Evolutionary conservation across 352 stramenopile species (phyloP).

Genomic region (Globisporangium viniferum): DNA sequence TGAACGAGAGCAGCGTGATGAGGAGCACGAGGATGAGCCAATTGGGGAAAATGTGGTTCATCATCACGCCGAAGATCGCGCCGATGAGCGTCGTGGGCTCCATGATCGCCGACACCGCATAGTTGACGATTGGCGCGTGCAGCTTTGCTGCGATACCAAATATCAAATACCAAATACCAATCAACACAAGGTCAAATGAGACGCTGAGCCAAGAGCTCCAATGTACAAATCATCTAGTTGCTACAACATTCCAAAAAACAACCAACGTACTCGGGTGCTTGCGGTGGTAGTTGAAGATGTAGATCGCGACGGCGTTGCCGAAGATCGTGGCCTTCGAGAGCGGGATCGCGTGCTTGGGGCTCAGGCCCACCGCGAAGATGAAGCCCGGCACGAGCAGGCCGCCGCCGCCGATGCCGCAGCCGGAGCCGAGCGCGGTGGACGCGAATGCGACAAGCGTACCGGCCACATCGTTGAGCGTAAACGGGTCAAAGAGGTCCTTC

Average conservation of each 20-base stretch:
- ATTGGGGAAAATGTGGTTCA: conserved; percentile 80
- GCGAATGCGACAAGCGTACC: conserved; percentile 74
- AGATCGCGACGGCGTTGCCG: conserved; percentile 94
- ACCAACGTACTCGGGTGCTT: conserved; percentile 84
- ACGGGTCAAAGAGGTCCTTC: conserved; percentile 78
- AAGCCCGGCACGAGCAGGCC: conserved; percentile 97
- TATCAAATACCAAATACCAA: background rate
- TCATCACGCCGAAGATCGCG: conserved; percentile 77
- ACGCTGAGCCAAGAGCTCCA: background rate
- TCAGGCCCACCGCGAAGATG: conserved; percentile 92
- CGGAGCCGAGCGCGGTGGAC: conserved; percentile 86
- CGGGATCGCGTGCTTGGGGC: conserved; percentile 96
- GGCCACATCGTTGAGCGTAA: conserved; percentile 63
- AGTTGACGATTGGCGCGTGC: conserved; percentile 95
- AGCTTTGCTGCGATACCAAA: conserved; percentile 36
- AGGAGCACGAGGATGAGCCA: conserved; percentile 82
- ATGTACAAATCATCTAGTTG: background rate
- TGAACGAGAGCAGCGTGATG: conserved; percentile 71
- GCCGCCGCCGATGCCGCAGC: conserved; percentile 91
- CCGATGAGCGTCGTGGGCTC: conserved; percentile 91
- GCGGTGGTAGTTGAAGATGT: conserved; percentile 91
- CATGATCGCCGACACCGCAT: conserved; percentile 98
- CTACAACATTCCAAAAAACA: no score
- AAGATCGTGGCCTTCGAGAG: conserved; percentile 97
- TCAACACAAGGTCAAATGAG: background rate